Evolutionary conservation across 129 eudicot species (phyloP).

Genomic region (Heracleum sosnowskyi): DNA sequence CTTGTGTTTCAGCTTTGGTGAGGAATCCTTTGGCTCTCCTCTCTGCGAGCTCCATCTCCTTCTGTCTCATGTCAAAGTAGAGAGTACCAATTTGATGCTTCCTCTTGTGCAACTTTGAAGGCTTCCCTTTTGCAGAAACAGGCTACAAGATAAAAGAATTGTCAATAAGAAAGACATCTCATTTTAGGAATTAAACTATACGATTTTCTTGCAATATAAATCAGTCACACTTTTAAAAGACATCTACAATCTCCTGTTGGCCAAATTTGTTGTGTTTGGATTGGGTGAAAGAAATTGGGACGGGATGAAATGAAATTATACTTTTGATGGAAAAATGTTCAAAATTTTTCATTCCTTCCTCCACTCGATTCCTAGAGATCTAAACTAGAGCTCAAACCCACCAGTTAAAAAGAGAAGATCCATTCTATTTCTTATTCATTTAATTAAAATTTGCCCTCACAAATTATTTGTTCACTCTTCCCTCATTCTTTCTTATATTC

Average conservation of each 20-base stretch:
- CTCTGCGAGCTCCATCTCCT: constrained; percentile 77
- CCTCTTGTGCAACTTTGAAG: constrained; percentile 84
- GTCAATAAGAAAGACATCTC: not conserved
- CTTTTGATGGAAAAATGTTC: not conserved
- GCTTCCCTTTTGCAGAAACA: constrained; percentile 72
- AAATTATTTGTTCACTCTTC: no score
- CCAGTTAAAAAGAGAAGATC: not conserved
- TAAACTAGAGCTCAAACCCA: not conserved
- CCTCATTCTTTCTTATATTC: no score
- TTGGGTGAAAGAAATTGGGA: not conserved
- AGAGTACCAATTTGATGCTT: constrained; percentile 91
- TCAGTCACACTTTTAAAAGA: not conserved
- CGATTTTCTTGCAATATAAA: not conserved
- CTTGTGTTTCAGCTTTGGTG: constrained; percentile 96
- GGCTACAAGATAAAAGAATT: constrained; percentile 37
- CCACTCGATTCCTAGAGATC: not conserved
- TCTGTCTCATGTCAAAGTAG: constrained; percentile 71
- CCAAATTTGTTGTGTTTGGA: not conserved
- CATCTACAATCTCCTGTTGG: not conserved
- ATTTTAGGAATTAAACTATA: not conserved
- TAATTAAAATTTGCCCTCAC: no score
- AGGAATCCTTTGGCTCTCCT: constrained; percentile 77
- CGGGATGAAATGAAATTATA: not conserved
- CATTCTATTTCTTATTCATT: no score
- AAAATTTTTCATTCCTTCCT: not conserved